Conservation (phyloP, 2,329 filamentous ascomycete genomes). For the Trichoderma koningii region DNA sequence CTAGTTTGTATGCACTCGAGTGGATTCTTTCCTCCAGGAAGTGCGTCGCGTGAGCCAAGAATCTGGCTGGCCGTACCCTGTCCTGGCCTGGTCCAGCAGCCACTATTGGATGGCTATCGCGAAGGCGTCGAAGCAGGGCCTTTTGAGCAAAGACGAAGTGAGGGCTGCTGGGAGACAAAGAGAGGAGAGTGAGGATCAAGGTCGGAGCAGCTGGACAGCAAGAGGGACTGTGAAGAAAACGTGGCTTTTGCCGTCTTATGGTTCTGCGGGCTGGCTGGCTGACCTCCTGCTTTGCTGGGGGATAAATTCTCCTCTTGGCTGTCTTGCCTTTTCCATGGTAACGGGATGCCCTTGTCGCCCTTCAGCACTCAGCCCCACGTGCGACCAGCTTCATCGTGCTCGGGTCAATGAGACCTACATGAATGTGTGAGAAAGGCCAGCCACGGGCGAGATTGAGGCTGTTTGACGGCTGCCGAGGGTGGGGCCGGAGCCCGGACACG, state of each 20-base stretch:
- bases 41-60: slow-evolving; percentile 23
- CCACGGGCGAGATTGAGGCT: slow-evolving; percentile 9
- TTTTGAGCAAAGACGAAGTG: background rate
- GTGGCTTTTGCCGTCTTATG: slow-evolving; percentile 20
- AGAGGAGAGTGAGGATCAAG: background rate
- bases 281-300: slow-evolving; percentile 14
- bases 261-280: background rate
- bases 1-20: slow-evolving; percentile 24
- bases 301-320: slow-evolving; percentile 6
- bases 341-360: slow-evolving; percentile 21
- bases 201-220: background rate
- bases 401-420: background rate
- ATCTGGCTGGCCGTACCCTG: slow-evolving; percentile 14
- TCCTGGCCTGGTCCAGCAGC: background rate
- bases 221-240: background rate
- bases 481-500: slow-evolving; percentile 17
- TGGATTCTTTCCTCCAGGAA: slow-evolving; percentile 17
- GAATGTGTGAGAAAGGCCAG: background rate
- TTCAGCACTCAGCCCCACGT: slow-evolving; percentile 16
- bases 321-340: slow-evolving; percentile 18
- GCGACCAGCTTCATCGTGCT: slow-evolving; percentile 11
- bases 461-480: slow-evolving; percentile 14
- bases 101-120: slow-evolving; percentile 15
- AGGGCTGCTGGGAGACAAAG: background rate
- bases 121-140: slow-evolving; percentile 6